A percentile compares a stretch with the other conserved stretches of the same genome.
Evolutionary conservation across 1,284 basidiomycete genomes (phyloP).

Genomic region (Clitocybe nebularis): DNA sequence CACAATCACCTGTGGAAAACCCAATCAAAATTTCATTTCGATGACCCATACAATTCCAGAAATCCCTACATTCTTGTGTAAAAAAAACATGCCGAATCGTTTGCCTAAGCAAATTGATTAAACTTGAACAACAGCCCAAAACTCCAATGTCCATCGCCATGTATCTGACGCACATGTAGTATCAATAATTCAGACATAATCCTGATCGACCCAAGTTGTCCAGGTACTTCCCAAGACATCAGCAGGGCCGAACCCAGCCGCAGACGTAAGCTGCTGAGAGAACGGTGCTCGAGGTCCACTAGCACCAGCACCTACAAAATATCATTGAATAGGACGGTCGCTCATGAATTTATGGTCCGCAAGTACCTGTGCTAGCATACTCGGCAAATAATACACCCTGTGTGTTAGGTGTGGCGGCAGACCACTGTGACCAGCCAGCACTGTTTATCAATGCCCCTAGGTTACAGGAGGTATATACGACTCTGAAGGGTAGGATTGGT

Average conservation of each 20-base stretch:
- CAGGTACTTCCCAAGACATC: constrained; percentile 24
- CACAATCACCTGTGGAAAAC: no score
- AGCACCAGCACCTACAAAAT: constrained; percentile 23
- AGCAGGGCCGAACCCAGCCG: constrained; percentile 21
- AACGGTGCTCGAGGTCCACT: constrained; percentile 24
- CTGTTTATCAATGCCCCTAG: constrained; percentile 21
- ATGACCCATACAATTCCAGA: no score
- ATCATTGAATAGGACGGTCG: no score
- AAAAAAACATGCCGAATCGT: no score
- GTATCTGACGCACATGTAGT: no score
- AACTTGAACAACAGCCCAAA: no score
- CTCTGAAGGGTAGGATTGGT: constrained; percentile 9
- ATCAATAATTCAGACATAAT: constrained; percentile 20
- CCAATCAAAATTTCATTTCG: no score
- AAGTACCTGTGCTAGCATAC: constrained; percentile 23
- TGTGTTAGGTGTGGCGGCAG: constrained; percentile 22
- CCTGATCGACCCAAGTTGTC: constrained; percentile 24
- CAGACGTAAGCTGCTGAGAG: constrained; percentile 22
- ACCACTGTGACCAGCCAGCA: constrained; percentile 28
- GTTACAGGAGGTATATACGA: constrained; percentile 16
- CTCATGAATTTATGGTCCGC: not conserved
- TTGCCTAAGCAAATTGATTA: no score
- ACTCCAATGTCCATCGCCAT: no score
- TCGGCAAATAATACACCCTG: constrained; percentile 26
- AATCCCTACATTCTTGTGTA: no score